Evolutionary conservation across 495 filamentous ascomycete species (phyloP).

Genomic region (Aspergillus haitiensis): DNA sequence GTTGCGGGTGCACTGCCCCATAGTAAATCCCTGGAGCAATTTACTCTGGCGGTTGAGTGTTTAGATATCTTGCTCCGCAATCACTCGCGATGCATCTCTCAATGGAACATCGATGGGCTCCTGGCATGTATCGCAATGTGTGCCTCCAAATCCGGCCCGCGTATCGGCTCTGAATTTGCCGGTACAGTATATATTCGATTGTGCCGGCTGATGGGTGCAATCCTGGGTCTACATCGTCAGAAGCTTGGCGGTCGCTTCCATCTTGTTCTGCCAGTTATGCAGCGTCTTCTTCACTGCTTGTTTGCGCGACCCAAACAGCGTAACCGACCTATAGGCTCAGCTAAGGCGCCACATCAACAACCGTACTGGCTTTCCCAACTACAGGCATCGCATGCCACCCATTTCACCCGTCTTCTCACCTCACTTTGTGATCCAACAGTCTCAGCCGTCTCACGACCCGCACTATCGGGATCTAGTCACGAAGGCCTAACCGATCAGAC

Average conservation of each 20-base stretch:
- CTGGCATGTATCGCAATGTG: constrained; percentile 57
- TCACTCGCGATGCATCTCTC: constrained; percentile 55
- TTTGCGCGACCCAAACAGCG: constrained; percentile 55
- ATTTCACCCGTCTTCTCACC: constrained; percentile 70
- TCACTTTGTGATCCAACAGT: constrained; percentile 77
- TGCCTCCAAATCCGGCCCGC: constrained; percentile 46
- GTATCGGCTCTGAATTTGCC: constrained; percentile 40
- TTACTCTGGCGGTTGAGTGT: constrained; percentile 56
- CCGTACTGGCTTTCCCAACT: constrained; percentile 51
- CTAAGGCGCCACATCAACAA: constrained; percentile 26
- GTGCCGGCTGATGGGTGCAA: constrained; percentile 56
- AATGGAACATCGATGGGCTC: constrained; percentile 69
- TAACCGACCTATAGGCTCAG: constrained; percentile 39
- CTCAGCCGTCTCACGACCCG: constrained; percentile 61
- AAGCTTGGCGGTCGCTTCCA: constrained; percentile 71
- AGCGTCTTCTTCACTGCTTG: constrained; percentile 62
- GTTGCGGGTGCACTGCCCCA: constrained; percentile 32
- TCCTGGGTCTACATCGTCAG: constrained; percentile 61
- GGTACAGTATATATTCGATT: constrained; percentile 60
- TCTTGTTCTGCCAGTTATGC: constrained; percentile 62
- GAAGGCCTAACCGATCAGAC: constrained; percentile 68
- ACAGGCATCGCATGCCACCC: constrained; percentile 54
- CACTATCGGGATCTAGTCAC: constrained; percentile 35
- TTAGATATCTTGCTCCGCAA: constrained; percentile 58
- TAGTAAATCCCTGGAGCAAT: constrained; percentile 50